Evolutionary conservation across 306 rosid species (phyloP), one percentile per base, ranked within the genome.

Genomic region (Rosa persica): DNA sequence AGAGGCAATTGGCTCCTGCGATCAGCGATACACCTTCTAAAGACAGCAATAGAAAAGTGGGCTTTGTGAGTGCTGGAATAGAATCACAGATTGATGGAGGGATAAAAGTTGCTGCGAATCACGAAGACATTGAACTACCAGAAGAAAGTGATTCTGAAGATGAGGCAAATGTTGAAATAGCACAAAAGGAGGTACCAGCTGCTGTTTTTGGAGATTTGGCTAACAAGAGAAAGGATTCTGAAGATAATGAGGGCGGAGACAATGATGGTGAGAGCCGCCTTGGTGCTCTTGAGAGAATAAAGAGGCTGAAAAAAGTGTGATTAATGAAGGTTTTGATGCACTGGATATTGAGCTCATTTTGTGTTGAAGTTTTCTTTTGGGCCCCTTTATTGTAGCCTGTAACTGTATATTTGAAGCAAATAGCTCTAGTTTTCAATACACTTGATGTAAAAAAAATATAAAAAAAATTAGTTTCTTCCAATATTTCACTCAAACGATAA

Each of bases 231-330:
- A 97, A 91, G 7, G 95, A 87, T 39, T 5, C 49, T 15, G 95
- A 88, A 66, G 77, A 48, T 9, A 85, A 86, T 71, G 90, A 79
- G 19, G 86, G 83, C 8, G 83, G 19, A 9, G 83, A 75, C 0
- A 88, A 81, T 70, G 93, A 86, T 3, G 85, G 47, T 12, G 95
- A 91, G 25, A 87, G 67, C 78, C 88, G 82, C 51, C 89, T 95
- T 10, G 99, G 99, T 43, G 99, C 99, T 11, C 93, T 95, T 17
- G 97, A 93, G 87, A 88, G 98, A 83, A 86, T 95, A 16, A 95
- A 95, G 81, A 84, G 95, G 83, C 90, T 57, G 69, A 92, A 85
- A 82, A 78, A 77, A 75, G 89, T 70, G 10, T 82, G 80, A 78
- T 82, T 79, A 10, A 17, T 12, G 20, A 60, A 34, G 57, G 22